Base-by-base conservation (phyloP, 2,329 filamentous ascomycete species). In the Ilyonectria mors-panacis region DNA sequence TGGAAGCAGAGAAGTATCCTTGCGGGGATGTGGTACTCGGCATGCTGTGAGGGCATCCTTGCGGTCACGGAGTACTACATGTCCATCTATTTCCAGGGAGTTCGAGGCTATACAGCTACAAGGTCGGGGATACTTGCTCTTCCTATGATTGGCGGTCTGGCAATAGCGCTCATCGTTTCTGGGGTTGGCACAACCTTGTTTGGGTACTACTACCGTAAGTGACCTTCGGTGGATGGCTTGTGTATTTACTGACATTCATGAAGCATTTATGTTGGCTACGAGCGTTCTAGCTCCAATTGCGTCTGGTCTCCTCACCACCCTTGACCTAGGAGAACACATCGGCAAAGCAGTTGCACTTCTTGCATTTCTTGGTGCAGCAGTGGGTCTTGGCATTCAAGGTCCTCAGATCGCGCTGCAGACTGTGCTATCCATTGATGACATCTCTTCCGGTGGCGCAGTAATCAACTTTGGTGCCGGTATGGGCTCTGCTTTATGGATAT, bases 71-170 rank as follows among this genome's bases (percentile, higher is more conserved):
- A 75, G 28, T 75, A 73, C 4, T 75, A 75, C 59, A 75, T 75
- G 70, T 68, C 69, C 9, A 75, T 75, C 3, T 75, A 75, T 57
- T 75, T 75, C 4, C 73, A 75, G 12, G 73, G 71, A 12, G 73
- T 75, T 2, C 37, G 67, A 6, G 73, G 73, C 1, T 73, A 73
- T 10, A 45, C 73, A 3, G 63, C 73, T 1, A 61, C 73, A 0
- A 60, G 65, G 10, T 69, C 73, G 15, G 73, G 73, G 0, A 6
- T 75, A 0, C 60, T 75, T 7, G 73, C 73, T 0, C 64, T 75
- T 10, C 73, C 73, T 0, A 75, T 75, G 73, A 50, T 75, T 0
- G 73, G 71, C 1, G 73, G 73, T 0, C 4, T 75, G 4, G 55
- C 64, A 1, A 35, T 72, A 1, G 63, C 73, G 0, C 51, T 75